These are phyloP conservation scores for Melanopsichium pennsylvanicum DNA, from an alignment of 1,284 basidiomycete species.

Conservation along the genomic window DNA sequence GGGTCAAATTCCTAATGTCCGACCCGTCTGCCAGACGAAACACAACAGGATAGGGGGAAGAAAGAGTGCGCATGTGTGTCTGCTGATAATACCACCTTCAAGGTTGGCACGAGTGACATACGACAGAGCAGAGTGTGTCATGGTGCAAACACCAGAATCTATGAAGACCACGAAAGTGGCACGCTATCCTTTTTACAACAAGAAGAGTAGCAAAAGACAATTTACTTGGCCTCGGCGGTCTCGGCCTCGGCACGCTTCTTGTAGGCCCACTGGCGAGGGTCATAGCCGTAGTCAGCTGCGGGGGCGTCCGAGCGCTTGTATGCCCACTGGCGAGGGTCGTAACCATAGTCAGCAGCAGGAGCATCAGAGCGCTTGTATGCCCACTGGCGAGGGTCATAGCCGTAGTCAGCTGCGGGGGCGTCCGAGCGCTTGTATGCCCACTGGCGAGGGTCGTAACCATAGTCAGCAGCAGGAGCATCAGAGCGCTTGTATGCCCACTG, in stretches of 20 bases:
- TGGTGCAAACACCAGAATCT: too few species aligned
- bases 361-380: conserved; percentile 4
- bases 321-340: conserved; percentile 13
- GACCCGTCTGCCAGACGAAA: conserved; percentile 4
- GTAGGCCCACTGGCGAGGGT: conserved; percentile 15
- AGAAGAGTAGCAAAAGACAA: too few species aligned
- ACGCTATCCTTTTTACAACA: too few species aligned
- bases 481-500: conserved; percentile 12
- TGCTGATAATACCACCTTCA: background rate
- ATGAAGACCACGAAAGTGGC: too few species aligned
- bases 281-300: conserved; percentile 12
- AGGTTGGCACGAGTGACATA: background rate
- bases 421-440: conserved; percentile 7
- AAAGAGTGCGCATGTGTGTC: background rate
- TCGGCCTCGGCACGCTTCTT: conserved; percentile 11
- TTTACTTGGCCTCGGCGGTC: conserved; percentile 1
- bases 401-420: conserved; percentile 12
- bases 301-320: conserved; percentile 10
- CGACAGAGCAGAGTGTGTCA: too few species aligned
- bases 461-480: conserved; percentile 11
- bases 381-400: conserved; percentile 13
- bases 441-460: conserved; percentile 9
- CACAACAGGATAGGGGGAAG: background rate
- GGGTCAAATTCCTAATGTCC: background rate
- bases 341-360: conserved; percentile 8